Evolutionary conservation across 306 rosid species (phyloP), one percentile per base, ranked within the genome.

Genomic region (Comarum palustre): DNA sequence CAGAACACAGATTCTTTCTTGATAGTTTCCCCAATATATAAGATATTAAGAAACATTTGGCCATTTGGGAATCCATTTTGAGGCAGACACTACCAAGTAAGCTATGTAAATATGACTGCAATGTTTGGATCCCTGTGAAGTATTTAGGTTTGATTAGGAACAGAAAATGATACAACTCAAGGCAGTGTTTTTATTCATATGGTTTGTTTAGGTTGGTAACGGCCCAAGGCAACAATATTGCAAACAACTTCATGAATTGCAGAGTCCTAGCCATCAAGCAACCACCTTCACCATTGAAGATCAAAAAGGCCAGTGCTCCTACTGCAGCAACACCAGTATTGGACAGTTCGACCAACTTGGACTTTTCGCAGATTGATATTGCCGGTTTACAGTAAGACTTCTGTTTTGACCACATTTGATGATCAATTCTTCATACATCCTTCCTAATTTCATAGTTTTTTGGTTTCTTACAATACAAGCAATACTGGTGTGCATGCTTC

Each of bases 211-310:
- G 98, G 85, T 65, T 91, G 85, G 88, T 87, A 75, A 74, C 84
- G 94, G 73, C 47, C 64, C 84, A 81, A 22, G 32, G 48, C 22
- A 82, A 78, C 41, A 80, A 73, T 46, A 36, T 87, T 41, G 71
- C 87, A 78, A 82, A 78, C 78, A 81, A 29, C 68, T 81, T 93
- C 78, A 61, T 61, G 45, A 89, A 82, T 68, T 93, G 97, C 87
- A 91, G 92, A 81, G 87, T 93, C 48, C 82, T 93, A 64, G 98
- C 91, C 63, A 85, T 93, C 79, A 90, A 84, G 71, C 94, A 87
- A 72, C 82, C 90, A 61, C 65, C 62, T 22, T 69, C 85, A 8
- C 73, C 80, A 59, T 11, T 36, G 46, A 77, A 34, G 74, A 52
- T 77, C 36, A 78, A 76, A 45, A 76, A 75, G 66, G 13, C 65